These are phyloP conservation scores for Apiospora malaysiana DNA, from an alignment of 2,329 filamentous ascomycete species.

Conservation along the genomic window DNA sequence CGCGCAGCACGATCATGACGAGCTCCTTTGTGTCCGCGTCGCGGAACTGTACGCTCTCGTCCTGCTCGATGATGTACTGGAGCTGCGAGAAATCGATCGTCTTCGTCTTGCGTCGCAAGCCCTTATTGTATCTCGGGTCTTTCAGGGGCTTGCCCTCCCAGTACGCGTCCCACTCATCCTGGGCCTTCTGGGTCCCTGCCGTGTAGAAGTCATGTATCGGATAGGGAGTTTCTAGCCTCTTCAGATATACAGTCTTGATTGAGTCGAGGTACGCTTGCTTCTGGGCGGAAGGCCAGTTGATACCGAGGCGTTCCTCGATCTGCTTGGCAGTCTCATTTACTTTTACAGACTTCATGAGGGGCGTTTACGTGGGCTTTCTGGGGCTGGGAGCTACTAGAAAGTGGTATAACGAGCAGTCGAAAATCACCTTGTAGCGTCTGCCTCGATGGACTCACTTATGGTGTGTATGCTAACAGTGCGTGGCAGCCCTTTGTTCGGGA, in stretches of 20 bases:
- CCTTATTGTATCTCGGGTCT: conserved; percentile 25
- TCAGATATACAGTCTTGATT: conserved; percentile 25
- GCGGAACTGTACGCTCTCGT: conserved; percentile 34
- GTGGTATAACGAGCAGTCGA: no score
- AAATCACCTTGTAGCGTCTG: not conserved
- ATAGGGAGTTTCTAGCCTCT: conserved; percentile 23
- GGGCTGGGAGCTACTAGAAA: not conserved
- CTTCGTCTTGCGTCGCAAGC: conserved; percentile 23
- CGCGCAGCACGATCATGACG: conserved; percentile 30
- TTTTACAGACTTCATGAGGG: not conserved
- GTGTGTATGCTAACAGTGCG: not conserved
- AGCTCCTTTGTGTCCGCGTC: conserved; percentile 31
- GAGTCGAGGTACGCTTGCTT: conserved; percentile 22
- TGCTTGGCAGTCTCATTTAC: conserved; percentile 14
- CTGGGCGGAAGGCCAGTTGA: conserved; percentile 25
- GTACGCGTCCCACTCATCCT: conserved; percentile 25
- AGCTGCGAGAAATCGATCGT: conserved; percentile 25
- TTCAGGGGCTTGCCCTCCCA: conserved; percentile 24
- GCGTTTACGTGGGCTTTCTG: not conserved
- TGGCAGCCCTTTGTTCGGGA: not conserved
- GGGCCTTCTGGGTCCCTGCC: conserved; percentile 25
- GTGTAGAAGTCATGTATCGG: conserved; percentile 25
- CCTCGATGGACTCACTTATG: not conserved
- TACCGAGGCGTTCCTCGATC: conserved; percentile 21
- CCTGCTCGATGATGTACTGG: conserved; percentile 28